Evolutionary conservation across 192 early-diverging fungal species (phyloP).

Genomic region (Gorgonomyces haynaldii): DNA sequence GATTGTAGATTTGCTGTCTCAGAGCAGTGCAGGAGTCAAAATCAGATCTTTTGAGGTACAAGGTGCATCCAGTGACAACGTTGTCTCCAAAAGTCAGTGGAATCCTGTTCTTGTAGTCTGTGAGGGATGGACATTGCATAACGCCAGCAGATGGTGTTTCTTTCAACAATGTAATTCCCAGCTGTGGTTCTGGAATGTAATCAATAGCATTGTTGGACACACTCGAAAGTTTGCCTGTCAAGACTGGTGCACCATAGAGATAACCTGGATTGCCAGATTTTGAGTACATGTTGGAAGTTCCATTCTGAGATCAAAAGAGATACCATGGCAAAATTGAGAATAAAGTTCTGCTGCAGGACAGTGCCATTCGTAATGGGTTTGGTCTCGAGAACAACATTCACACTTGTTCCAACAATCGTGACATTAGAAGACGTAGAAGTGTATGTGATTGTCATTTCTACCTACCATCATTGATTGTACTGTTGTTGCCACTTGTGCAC

Average conservation of each 20-base stretch:
- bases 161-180: conserved; percentile 14
- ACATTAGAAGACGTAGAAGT: background rate
- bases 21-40: conserved; percentile 16
- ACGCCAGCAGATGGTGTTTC: conserved; percentile 27
- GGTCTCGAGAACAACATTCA: background rate
- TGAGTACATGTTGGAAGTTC: background rate
- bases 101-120: background rate
- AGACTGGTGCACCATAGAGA: conserved; percentile 1
- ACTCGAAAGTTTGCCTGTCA: conserved; percentile 1
- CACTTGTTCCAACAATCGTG: background rate
- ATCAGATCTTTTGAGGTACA: conserved; percentile 10
- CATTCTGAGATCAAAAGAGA: too few relatives aligned
- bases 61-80: conserved; percentile 7
- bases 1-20: background rate
- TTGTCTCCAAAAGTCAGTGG: conserved; percentile 15
- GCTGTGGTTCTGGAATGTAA: conserved; percentile 7
- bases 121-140: conserved; percentile 9
- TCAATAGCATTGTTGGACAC: background rate
- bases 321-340: background rate
- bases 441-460: background rate
- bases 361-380: background rate
- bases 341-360: background rate
- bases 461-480: background rate
- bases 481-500: background rate
- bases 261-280: conserved; percentile 14